Evolutionary conservation across 2,329 filamentous ascomycete species (phyloP).

Genomic region (Fusarium sarcochroum): DNA sequence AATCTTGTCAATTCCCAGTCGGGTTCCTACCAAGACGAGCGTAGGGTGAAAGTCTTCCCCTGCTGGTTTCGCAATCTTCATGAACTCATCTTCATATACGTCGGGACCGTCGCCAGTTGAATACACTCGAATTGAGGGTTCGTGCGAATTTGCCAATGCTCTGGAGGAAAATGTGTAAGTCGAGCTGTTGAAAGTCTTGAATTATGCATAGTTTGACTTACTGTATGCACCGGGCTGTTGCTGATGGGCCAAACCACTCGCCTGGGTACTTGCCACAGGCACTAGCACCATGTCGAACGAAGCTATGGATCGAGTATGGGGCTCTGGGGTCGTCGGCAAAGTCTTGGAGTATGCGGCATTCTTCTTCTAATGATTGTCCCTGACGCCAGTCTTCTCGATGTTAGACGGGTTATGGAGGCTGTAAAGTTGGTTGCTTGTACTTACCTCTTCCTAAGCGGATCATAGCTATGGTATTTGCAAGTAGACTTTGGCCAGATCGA

Average conservation of each 20-base stretch:
- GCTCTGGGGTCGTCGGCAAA: conserved; percentile 91
- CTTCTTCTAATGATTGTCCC: conserved; percentile 68
- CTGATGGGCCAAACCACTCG: conserved; percentile 99
- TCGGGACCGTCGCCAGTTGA: conserved; percentile 91
- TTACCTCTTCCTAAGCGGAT: conserved; percentile 84
- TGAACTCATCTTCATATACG: conserved; percentile 91
- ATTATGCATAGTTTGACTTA: conserved; percentile 62
- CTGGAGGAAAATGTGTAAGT: conserved; percentile 59
- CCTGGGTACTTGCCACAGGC: conserved; percentile 95
- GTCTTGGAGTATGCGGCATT: conserved; percentile 79
- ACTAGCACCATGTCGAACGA: conserved; percentile 87
- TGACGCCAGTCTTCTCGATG: conserved; percentile 77
- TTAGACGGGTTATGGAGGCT: conserved; percentile 22
- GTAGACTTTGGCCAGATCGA: conserved; percentile 90
- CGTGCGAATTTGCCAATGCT: conserved; percentile 78
- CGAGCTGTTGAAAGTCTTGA: neutral
- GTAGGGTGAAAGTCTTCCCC: conserved; percentile 82
- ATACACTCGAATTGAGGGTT: conserved; percentile 82
- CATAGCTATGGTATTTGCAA: conserved; percentile 86
- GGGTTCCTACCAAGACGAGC: conserved; percentile 87
- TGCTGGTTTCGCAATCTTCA: conserved; percentile 79
- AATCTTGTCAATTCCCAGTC: conserved; percentile 93
- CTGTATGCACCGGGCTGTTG: conserved; percentile 94
- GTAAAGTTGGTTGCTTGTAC: conserved; percentile 23
- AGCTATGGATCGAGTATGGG: conserved; percentile 94